Evolutionary conservation across 2,329 filamentous ascomycete species (phyloP).

Genomic region (Fusarium decemcellulare): DNA sequence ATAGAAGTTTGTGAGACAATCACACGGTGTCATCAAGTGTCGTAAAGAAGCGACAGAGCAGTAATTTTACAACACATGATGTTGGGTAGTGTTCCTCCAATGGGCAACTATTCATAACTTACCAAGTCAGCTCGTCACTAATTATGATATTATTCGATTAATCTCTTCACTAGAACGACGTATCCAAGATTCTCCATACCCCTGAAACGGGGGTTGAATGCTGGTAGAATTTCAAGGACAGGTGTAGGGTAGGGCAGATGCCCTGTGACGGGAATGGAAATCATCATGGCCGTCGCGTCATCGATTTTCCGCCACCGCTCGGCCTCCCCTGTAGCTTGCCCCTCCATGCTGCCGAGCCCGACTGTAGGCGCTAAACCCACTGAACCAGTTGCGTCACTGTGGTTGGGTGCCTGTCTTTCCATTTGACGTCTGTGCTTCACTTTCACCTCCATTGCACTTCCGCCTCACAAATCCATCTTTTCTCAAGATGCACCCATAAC

Average conservation of each 20-base stretch:
- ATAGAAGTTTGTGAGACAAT: too few species aligned
- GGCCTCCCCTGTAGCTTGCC: slow-evolving; percentile 27
- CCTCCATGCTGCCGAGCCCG: slow-evolving; percentile 24
- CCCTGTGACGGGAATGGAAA: too few species aligned
- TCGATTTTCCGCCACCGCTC: slow-evolving; percentile 41
- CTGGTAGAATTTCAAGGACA: not conserved
- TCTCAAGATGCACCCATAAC: slow-evolving; percentile 10
- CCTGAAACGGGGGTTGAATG: not conserved
- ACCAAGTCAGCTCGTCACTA: too few species aligned
- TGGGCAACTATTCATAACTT: too few species aligned
- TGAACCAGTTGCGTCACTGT: slow-evolving; percentile 50
- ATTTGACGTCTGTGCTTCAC: slow-evolving; percentile 42
- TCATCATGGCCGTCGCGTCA: slow-evolving; percentile 29
- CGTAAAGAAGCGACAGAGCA: too few species aligned
- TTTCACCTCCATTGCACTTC: slow-evolving; percentile 32
- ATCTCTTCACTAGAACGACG: too few species aligned
- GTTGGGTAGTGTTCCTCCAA: too few species aligned
- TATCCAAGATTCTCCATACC: too few species aligned
- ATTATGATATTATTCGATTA: too few species aligned
- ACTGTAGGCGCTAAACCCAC: slow-evolving; percentile 26
- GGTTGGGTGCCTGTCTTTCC: slow-evolving; percentile 48
- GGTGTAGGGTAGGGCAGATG: slow-evolving; percentile 23
- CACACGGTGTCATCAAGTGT: too few species aligned
- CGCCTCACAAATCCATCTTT: slow-evolving; percentile 9
- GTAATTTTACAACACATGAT: too few species aligned